Percentiles rank a stretch among this genome's conserved stretches.
Evolutionary conservation across 2,329 filamentous ascomycete genomes (phyloP).

Genomic region (Fusarium guadeloupense): DNA sequence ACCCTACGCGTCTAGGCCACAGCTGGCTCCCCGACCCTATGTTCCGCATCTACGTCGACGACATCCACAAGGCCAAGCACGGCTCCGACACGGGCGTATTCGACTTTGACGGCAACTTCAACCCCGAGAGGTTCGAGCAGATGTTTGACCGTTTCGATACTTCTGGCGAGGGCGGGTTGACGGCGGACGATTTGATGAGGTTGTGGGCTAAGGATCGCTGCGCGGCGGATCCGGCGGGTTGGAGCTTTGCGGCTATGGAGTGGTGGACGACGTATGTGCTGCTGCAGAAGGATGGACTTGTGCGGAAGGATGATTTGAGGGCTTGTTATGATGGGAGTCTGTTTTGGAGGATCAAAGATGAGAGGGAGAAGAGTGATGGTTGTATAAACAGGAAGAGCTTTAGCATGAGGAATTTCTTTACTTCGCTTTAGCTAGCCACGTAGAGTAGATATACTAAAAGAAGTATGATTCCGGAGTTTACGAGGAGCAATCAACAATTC

Average conservation of each 20-base stretch:
- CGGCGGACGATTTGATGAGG: slow-evolving; percentile 46
- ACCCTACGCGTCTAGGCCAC: slow-evolving; percentile 50
- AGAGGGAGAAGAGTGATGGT: background rate
- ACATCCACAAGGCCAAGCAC: slow-evolving; percentile 57
- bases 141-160: slow-evolving; percentile 58
- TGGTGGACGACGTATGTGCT: slow-evolving; percentile 59
- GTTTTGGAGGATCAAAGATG: slow-evolving; percentile 34
- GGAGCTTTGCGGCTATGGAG: slow-evolving; percentile 34
- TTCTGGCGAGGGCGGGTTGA: slow-evolving; percentile 49
- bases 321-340: slow-evolving; percentile 38
- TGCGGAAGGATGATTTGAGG: slow-evolving; percentile 63
- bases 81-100: slow-evolving; percentile 58
- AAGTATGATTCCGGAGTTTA: too few relatives aligned
- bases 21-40: slow-evolving; percentile 51
- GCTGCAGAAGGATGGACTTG: slow-evolving; percentile 61
- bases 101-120: slow-evolving; percentile 59
- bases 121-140: slow-evolving; percentile 60
- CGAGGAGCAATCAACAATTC: too few relatives aligned
- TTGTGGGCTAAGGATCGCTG: slow-evolving; percentile 53
- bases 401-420: slow-evolving; percentile 20
- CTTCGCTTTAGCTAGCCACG: background rate
- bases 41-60: slow-evolving; percentile 50
- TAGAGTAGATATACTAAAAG: too few relatives aligned
- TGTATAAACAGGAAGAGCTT: slow-evolving; percentile 3
- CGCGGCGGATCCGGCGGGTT: slow-evolving; percentile 34